These are phyloP conservation scores for Neurospora terricola DNA, from an alignment of 495 filamentous ascomycete species.

Conservation along the genomic window DNA sequence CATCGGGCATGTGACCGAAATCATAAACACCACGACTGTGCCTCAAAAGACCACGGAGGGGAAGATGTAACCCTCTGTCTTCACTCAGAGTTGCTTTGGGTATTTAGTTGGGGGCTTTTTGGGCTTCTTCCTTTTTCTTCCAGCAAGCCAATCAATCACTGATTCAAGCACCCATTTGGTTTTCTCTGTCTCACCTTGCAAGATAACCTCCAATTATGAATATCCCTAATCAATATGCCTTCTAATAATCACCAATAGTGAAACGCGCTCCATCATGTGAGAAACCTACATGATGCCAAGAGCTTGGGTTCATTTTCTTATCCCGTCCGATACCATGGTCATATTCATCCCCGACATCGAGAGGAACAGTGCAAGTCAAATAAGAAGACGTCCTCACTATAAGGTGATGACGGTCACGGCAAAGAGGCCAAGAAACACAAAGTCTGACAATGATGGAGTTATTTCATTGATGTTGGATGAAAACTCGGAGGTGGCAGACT, in stretches of 20 bases:
- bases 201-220: not conserved
- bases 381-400: not conserved
- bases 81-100: not conserved
- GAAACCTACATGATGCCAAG: not conserved
- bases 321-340: not conserved
- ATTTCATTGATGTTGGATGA: too few species aligned
- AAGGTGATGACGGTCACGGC: too few species aligned
- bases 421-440: too few species aligned
- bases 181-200: not conserved
- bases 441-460: too few species aligned
- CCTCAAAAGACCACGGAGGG: not conserved
- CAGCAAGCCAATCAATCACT: not conserved
- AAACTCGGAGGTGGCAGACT: too few species aligned
- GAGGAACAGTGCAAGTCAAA: not conserved
- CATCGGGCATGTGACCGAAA: not conserved
- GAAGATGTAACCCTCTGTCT: not conserved
- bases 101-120: not conserved
- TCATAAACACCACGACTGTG: not conserved
- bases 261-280: not conserved
- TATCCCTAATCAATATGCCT: not conserved
- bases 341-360: not conserved
- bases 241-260: not conserved
- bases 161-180: not conserved
- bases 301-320: not conserved
- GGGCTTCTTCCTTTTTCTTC: not conserved